Evolutionary conservation across 2,329 filamentous ascomycete species (phyloP).

Genomic region (Scedosporium minutisporum): DNA sequence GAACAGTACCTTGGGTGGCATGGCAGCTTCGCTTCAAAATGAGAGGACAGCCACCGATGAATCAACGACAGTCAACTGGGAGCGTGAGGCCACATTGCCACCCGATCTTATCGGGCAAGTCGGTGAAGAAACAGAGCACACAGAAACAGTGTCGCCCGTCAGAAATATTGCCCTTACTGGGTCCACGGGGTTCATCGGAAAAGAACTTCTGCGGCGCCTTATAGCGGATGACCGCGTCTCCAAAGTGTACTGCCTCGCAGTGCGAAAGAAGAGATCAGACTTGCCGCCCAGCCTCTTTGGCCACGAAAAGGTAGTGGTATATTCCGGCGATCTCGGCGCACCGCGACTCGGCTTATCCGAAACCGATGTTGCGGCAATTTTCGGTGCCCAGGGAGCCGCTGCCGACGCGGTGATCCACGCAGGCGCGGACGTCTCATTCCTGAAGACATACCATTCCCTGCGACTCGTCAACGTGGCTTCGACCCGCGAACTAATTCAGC

Average conservation of each 20-base stretch:
- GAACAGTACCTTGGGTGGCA: slow-evolving; percentile 24
- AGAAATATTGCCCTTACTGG: slow-evolving; percentile 25
- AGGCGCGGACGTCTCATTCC: slow-evolving; percentile 30
- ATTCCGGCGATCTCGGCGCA: slow-evolving; percentile 26
- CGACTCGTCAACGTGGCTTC: slow-evolving; percentile 23
- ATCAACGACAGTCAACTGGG: slow-evolving; percentile 3
- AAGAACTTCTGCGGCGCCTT: slow-evolving; percentile 26
- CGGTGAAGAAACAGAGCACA: not conserved
- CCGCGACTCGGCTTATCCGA: slow-evolving; percentile 28
- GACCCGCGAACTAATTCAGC: slow-evolving; percentile 21
- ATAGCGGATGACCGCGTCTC: slow-evolving; percentile 18
- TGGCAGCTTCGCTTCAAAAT: slow-evolving; percentile 24
- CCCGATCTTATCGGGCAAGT: not conserved
- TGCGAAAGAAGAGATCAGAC: slow-evolving; percentile 17
- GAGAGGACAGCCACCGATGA: slow-evolving; percentile 13
- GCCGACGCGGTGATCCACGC: slow-evolving; percentile 40
- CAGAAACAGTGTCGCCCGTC: not conserved
- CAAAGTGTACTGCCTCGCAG: slow-evolving; percentile 35
- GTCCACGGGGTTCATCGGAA: slow-evolving; percentile 30
- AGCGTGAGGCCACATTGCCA: not conserved
- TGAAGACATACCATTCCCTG: slow-evolving; percentile 26
- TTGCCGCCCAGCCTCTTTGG: slow-evolving; percentile 9
- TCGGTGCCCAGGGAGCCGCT: slow-evolving; percentile 8
- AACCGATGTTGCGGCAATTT: not conserved
- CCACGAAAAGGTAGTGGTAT: slow-evolving; percentile 19